phyloP scores from a whole-genome alignment of 108 stramenopile species.

The Nannochloropsis gaditana region DNA sequence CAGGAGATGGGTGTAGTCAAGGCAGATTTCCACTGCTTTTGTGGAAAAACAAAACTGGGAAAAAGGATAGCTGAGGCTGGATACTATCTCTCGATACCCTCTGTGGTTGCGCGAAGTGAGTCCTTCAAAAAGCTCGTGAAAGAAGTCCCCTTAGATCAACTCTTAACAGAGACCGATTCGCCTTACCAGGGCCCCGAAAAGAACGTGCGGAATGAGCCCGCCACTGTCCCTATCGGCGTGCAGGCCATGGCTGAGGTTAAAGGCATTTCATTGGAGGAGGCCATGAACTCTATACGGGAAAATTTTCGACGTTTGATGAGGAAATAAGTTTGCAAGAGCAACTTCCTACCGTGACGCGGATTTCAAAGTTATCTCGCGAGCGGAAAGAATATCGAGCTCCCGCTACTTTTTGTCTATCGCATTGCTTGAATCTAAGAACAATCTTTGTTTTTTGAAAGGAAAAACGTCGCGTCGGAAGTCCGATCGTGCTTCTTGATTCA shows the following conservation, averaged over 20 bases:
- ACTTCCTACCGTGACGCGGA: too few species aligned
- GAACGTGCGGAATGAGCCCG: constrained; percentile 37
- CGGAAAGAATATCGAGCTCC: too few species aligned
- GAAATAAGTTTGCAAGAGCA: not conserved
- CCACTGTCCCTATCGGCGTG: constrained; percentile 27
- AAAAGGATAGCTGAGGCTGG: constrained; percentile 40
- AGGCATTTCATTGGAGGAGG: constrained; percentile 26
- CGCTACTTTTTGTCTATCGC: too few species aligned
- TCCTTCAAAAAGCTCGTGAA: constrained; percentile 29
- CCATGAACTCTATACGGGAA: not conserved
- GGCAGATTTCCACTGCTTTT: constrained; percentile 45
- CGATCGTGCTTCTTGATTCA: too few species aligned
- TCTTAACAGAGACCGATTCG: constrained; percentile 50
- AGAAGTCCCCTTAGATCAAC: constrained; percentile 41
- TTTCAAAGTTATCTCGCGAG: too few species aligned
- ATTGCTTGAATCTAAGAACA: too few species aligned
- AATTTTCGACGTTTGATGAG: constrained; percentile 27
- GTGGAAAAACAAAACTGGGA: constrained; percentile 41
- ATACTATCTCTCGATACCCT: constrained; percentile 41
- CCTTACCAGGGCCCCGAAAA: constrained; percentile 49
- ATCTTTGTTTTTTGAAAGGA: too few species aligned
- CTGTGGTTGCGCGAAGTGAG: constrained; percentile 25
- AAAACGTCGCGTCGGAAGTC: too few species aligned
- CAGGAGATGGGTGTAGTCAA: constrained; percentile 26
- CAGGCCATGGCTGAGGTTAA: constrained; percentile 27